Evolutionary conservation across 2,329 filamentous ascomycete genomes (phyloP).

Genomic region (Ascochyta rabiei): DNA sequence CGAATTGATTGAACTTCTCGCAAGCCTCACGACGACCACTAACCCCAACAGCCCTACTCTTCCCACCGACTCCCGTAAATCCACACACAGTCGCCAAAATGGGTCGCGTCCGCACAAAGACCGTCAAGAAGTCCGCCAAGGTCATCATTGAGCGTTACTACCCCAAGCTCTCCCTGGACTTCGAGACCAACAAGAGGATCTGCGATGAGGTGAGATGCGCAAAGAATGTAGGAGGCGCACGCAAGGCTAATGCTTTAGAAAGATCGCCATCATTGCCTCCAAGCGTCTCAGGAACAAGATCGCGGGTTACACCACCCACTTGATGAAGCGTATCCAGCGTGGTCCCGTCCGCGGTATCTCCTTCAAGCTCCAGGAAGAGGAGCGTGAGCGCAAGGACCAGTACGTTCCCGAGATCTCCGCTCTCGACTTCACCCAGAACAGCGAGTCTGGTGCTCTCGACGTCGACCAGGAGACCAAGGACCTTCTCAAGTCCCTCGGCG

Average conservation of each 20-base stretch:
- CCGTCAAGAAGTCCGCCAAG: slow-evolving; percentile 90
- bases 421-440: slow-evolving; percentile 95
- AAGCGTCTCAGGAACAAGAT: slow-evolving; percentile 98
- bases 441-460: slow-evolving; percentile 90
- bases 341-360: slow-evolving; percentile 99
- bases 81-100: slow-evolving; percentile 51
- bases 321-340: slow-evolving; percentile 99
- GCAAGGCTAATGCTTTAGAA: slow-evolving; percentile 67
- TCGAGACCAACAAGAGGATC: slow-evolving; percentile 99
- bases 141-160: slow-evolving; percentile 90
- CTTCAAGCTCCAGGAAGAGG: slow-evolving; percentile 99
- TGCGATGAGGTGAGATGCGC: slow-evolving; percentile 76
- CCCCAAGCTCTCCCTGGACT: slow-evolving; percentile 97
- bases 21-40: slow-evolving; percentile 36
- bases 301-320: slow-evolving; percentile 84
- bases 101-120: slow-evolving; percentile 67
- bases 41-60: slow-evolving; percentile 37
- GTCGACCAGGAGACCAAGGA: slow-evolving; percentile 99
- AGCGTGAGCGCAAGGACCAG: slow-evolving; percentile 99
- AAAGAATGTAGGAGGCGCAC: background rate
- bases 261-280: slow-evolving; percentile 94
- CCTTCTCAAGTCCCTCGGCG: slow-evolving; percentile 98
- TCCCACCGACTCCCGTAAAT: slow-evolving; percentile 29
- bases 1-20: slow-evolving; percentile 2
- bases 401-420: slow-evolving; percentile 99